Conservation (phyloP, 495 filamentous ascomycete genomes). For the Aspergillus avenaceus region DNA sequence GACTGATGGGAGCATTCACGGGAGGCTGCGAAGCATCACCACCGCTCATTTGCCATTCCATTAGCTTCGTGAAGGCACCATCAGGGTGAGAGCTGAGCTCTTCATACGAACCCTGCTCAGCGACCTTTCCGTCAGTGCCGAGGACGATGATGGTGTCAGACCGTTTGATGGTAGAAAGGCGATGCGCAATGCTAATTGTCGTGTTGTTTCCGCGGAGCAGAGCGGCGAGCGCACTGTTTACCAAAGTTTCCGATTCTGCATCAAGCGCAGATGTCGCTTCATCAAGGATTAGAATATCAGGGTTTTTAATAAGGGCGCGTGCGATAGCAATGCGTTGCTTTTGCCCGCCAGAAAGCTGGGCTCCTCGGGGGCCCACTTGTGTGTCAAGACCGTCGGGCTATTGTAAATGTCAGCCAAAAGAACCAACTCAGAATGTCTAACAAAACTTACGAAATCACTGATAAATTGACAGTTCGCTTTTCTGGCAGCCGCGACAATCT, state of each 20-base stretch:
- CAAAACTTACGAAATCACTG: conserved; percentile 70
- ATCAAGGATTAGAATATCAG: conserved; percentile 93
- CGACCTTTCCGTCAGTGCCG: conserved; percentile 75
- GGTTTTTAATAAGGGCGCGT: conserved; percentile 87
- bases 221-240: conserved; percentile 79
- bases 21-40: conserved; percentile 51
- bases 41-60: conserved; percentile 98
- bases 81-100: conserved; percentile 65
- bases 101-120: conserved; percentile 80
- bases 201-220: conserved; percentile 84
- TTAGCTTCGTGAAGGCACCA: conserved; percentile 87
- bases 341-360: conserved; percentile 92
- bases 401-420: conserved; percentile 6
- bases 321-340: conserved; percentile 98
- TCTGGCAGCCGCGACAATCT: conserved; percentile 81
- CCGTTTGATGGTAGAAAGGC: conserved; percentile 92
- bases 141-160: conserved; percentile 91
- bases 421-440: neutral
- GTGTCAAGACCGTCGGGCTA: conserved; percentile 91
- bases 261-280: conserved; percentile 93
- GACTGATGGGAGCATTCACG: conserved; percentile 12
- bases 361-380: conserved; percentile 84
- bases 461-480: conserved; percentile 98
- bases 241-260: conserved; percentile 94
- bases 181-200: conserved; percentile 94